Base-by-base conservation (phyloP, 306 rosid species). In the Gillenia trifoliata region DNA sequence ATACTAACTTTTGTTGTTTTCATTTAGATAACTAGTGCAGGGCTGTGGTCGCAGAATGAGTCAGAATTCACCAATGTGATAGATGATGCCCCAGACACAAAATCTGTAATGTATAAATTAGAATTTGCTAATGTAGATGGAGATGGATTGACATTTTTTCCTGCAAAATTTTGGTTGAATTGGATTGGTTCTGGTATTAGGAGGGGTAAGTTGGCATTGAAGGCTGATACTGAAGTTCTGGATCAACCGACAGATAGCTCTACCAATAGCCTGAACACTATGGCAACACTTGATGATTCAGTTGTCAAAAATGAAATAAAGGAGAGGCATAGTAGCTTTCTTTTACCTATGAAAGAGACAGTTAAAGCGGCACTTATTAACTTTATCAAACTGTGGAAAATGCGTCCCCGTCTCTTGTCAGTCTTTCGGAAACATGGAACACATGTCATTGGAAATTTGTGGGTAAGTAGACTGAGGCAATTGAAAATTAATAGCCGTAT, bases 1-100 rank as follows among this genome's bases (percentile, higher is more conserved):
- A 78, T 67, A 11, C 77, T 64, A 8, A 38, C 71, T 64, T 69
- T 29, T 33, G 30, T 45, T 23, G 13, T 56, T 62, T 55, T 72
- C 68, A 40, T 73, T 70, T 75, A 95, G 99, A 87, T 95, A 72
- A 89, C 96, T 45, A 89, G 92, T 79, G 84, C 88, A 23, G 96
- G 99, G 74, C 77, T 92, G 83, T 95, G 98, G 99, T 84, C 88
- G 22, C 91, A 70, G 72, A 87, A 88, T 73, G 88, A 81, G 68
- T 79, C 90, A 60, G 96, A 89, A 33, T 80, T 60, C 59, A 60
- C 87, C 13, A 79, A 56, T 70, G 76, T 11, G 75, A 65, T 71
- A 74, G 88, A 78, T 79, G 70, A 76, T 62, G 68, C 13, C 76
- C 80, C 93, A 60, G 79, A 75, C 70, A 38, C 71, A 36, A 73